Conservation (phyloP, 2,329 filamentous ascomycete genomes). For the Arthrobotrys musiformis region DNA sequence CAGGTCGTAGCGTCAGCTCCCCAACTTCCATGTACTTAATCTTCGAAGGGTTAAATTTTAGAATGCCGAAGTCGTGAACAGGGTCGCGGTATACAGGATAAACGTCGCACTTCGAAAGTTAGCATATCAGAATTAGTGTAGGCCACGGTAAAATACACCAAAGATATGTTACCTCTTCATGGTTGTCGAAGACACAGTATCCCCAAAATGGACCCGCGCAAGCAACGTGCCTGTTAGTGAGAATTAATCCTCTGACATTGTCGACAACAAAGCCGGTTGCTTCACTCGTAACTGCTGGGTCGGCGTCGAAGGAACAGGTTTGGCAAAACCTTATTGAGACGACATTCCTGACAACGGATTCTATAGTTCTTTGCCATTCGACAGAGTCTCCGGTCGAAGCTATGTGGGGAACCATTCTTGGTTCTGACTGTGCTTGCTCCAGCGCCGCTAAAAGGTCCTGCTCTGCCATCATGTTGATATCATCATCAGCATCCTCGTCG, state of each 20-base stretch:
- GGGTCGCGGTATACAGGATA: conserved; percentile 97
- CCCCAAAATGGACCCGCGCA: conserved; percentile 97
- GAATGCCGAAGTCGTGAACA: conserved; percentile 97
- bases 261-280: conserved; percentile 98
- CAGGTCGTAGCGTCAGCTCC: conserved; percentile 81
- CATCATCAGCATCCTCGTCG: conserved; percentile 55
- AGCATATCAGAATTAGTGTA: background rate
- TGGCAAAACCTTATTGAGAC: conserved; percentile 99
- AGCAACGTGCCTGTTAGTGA: conserved; percentile 92
- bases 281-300: conserved; percentile 90
- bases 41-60: conserved; percentile 92
- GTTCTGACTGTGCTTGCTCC: conserved; percentile 55
- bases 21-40: conserved; percentile 97
- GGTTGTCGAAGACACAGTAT: conserved; percentile 98
- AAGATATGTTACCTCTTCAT: conserved; percentile 74
- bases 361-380: conserved; percentile 96
- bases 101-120: conserved; percentile 78
- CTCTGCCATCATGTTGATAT: conserved; percentile 49
- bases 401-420: conserved; percentile 60
- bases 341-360: conserved; percentile 91
- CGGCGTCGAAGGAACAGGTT: conserved; percentile 98
- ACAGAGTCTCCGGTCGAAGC: conserved; percentile 72
- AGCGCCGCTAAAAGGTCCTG: conserved; percentile 56
- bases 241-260: conserved; percentile 86
- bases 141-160: conserved; percentile 32